A percentile compares a stretch with the other conserved stretches of the same genome.
phyloP scores from a whole-genome alignment of 192 early-diverging fungal species.

The Borealophlyctis nickersoniae region DNA sequence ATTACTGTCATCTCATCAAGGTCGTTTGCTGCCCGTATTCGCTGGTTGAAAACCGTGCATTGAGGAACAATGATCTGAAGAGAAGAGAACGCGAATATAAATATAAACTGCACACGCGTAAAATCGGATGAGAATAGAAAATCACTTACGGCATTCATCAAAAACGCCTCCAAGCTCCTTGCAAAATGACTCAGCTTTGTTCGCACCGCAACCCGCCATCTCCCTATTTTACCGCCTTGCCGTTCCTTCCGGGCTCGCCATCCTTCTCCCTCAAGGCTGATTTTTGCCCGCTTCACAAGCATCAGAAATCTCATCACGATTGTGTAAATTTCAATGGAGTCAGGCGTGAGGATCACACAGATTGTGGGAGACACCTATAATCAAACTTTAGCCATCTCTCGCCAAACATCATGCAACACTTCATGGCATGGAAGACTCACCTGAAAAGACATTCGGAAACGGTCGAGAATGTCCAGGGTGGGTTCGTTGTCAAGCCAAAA shows the following conservation, averaged over 20 bases:
- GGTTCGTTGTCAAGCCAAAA: too few relatives aligned
- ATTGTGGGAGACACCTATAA: neutral
- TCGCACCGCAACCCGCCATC: neutral
- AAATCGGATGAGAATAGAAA: too few relatives aligned
- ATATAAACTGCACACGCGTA: too few relatives aligned
- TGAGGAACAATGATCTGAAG: neutral
- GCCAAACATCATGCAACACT: neutral
- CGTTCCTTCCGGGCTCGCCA: neutral
- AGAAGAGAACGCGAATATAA: too few relatives aligned
- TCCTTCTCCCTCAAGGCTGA: neutral
- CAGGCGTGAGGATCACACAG: neutral
- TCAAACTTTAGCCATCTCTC: neutral
- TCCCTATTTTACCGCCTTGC: neutral
- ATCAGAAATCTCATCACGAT: neutral
- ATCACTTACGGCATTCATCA: neutral
- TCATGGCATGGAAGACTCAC: neutral
- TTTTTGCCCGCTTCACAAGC: neutral
- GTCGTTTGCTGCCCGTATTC: neutral
- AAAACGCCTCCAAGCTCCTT: neutral
- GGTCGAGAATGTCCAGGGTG: too few relatives aligned
- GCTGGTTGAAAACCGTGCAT: neutral
- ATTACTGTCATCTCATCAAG: neutral
- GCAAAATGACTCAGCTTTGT: neutral
- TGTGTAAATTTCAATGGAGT: neutral
- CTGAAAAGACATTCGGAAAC: too few relatives aligned